Conservation (phyloP, 257 asterid species). For the Nyctanthes arbortristis region DNA sequence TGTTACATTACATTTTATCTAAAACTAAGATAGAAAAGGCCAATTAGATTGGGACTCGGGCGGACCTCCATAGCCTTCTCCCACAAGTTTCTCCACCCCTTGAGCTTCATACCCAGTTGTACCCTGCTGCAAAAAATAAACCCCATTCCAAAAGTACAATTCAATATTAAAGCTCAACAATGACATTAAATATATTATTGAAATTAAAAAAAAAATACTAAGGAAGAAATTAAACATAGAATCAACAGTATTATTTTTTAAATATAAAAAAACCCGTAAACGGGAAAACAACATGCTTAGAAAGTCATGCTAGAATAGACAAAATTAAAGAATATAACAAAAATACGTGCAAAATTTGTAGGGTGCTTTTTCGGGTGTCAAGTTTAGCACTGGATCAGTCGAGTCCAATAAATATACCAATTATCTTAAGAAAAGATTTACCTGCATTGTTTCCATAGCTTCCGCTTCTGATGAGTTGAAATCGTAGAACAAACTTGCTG, state of each 20-base stretch:
- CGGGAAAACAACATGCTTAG: too few relatives aligned
- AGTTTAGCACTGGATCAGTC: neutral
- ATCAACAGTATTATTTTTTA: too few relatives aligned
- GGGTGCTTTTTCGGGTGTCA: too few relatives aligned
- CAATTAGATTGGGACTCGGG: slow-evolving; percentile 69
- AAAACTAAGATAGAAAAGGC: slow-evolving; percentile 48
- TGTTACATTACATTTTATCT: too few relatives aligned
- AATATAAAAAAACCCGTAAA: too few relatives aligned
- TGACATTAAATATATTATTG: slow-evolving; percentile 19
- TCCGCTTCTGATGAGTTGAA: slow-evolving; percentile 87
- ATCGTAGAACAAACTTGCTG: slow-evolving; percentile 87
- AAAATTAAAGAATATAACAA: too few relatives aligned
- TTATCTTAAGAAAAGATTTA: slow-evolving; percentile 10
- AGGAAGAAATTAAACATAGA: neutral
- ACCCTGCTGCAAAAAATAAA: slow-evolving; percentile 51
- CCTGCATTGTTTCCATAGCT: slow-evolving; percentile 63
- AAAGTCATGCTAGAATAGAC: too few relatives aligned
- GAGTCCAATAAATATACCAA: too few relatives aligned
- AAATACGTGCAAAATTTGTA: too few relatives aligned
- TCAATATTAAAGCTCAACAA: slow-evolving; percentile 17
- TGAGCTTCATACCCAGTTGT: slow-evolving; percentile 57
- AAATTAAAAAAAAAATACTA: neutral
- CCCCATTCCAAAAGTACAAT: slow-evolving; percentile 15
- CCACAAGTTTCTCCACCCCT: slow-evolving; percentile 59
- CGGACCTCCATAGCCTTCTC: slow-evolving; percentile 60